Conservation (phyloP, 2,329 filamentous ascomycete genomes). For the Talaromyces sp. region DNA sequence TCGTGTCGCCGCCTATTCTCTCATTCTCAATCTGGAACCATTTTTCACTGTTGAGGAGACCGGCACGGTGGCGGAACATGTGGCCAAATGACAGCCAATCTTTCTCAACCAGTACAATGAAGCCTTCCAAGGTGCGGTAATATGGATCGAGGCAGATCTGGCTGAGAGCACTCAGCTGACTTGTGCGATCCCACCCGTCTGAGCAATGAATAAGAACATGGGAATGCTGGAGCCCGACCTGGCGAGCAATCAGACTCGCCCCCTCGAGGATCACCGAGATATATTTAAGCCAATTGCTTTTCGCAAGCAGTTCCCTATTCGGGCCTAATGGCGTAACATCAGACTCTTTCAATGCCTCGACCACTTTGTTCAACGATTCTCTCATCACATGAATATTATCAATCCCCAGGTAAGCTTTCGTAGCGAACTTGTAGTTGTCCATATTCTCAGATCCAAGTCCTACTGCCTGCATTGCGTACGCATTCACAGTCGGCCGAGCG, state of each 20-base stretch:
- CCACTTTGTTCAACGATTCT: slow-evolving; percentile 78
- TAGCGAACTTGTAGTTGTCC: slow-evolving; percentile 90
- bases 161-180: slow-evolving; percentile 84
- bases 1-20: slow-evolving; percentile 56
- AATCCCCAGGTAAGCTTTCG: slow-evolving; percentile 89
- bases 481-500: slow-evolving; percentile 89
- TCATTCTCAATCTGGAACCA: slow-evolving; percentile 92
- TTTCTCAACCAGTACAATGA: slow-evolving; percentile 91
- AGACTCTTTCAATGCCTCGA: slow-evolving; percentile 88
- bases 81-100: slow-evolving; percentile 98
- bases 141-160: slow-evolving; percentile 95
- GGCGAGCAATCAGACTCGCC: slow-evolving; percentile 75
- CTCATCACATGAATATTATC: slow-evolving; percentile 99
- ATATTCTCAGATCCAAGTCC: slow-evolving; percentile 96
- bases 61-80: slow-evolving; percentile 92
- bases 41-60: slow-evolving; percentile 82
- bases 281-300: slow-evolving; percentile 89
- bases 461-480: slow-evolving; percentile 87
- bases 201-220: slow-evolving; percentile 97
- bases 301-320: slow-evolving; percentile 73
- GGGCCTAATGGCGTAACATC: slow-evolving; percentile 81
- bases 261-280: slow-evolving; percentile 81
- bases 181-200: slow-evolving; percentile 96
- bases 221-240: slow-evolving; percentile 87
- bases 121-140: slow-evolving; percentile 89